Evolutionary conservation across 805 yeast genomes (phyloP).

Genomic region (Saccharomycopsis lassenensis): DNA sequence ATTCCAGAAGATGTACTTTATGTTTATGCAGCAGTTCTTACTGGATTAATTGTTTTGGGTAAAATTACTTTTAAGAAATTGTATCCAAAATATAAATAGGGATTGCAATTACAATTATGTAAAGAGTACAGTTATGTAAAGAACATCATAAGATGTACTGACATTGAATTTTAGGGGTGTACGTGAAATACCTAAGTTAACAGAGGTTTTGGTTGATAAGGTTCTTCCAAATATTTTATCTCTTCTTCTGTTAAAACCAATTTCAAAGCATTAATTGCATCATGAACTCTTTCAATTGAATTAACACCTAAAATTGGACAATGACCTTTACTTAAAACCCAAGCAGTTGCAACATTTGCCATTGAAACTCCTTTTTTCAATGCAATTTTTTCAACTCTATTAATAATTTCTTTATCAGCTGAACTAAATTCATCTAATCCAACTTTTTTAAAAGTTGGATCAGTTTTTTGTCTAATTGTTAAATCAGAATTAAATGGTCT

Average conservation of each 20-base stretch:
- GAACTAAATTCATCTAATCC: constrained; percentile 19
- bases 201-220: constrained; percentile 3
- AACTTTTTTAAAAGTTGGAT: not conserved
- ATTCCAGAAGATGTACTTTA: too few species aligned
- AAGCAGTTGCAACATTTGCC: constrained; percentile 44
- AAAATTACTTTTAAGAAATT: too few species aligned
- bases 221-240: constrained; percentile 8
- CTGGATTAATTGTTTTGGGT: too few species aligned
- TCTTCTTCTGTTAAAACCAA: constrained; percentile 26
- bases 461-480: not conserved
- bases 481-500: not conserved
- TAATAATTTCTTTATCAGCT: constrained; percentile 28
- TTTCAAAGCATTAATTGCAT: constrained; percentile 34
- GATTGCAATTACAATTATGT: too few species aligned
- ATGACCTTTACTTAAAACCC: constrained; percentile 40
- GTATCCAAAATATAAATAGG: too few species aligned
- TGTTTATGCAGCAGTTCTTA: too few species aligned
- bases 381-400: constrained; percentile 44
- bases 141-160: too few species aligned
- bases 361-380: constrained; percentile 35
- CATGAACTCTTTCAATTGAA: constrained; percentile 39
- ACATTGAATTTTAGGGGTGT: too few species aligned
- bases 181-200: too few species aligned
- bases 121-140: too few species aligned
- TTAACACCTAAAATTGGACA: constrained; percentile 46